Conservation (phyloP, 1,284 basidiomycete species). For the Termitomyces sp. region DNA sequence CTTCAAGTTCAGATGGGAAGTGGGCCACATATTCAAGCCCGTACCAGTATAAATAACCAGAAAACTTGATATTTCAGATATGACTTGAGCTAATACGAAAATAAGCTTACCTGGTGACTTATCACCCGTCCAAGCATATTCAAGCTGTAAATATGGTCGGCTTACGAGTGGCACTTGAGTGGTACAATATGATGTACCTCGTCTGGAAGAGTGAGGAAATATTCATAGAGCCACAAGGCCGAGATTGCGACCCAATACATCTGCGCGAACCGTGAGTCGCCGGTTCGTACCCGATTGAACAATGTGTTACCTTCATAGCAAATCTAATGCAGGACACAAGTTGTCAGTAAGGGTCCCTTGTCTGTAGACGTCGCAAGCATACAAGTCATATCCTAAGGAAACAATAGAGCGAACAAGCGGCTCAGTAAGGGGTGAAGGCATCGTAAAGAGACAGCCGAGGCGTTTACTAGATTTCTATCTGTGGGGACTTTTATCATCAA, state of each 20-base stretch:
- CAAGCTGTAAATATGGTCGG: not conserved
- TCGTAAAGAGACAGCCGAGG: not conserved
- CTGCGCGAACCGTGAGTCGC: not conserved
- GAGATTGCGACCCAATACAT: conserved; percentile 8
- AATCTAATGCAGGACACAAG: not conserved
- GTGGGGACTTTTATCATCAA: too few species aligned
- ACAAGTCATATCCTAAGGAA: conserved; percentile 3
- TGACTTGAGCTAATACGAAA: too few species aligned
- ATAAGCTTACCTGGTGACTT: not conserved
- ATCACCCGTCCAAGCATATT: conserved; percentile 5
- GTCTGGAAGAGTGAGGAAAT: conserved; percentile 6
- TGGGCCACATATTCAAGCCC: not conserved
- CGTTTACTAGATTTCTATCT: too few species aligned
- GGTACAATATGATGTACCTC: not conserved
- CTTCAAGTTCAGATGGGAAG: not conserved
- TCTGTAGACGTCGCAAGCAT: not conserved
- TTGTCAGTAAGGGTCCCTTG: not conserved
- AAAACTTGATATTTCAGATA: not conserved
- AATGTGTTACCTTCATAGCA: conserved; percentile 1
- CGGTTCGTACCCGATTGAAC: too few species aligned
- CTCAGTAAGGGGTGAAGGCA: not conserved
- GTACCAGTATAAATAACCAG: conserved; percentile 5
- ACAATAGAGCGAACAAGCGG: not conserved
- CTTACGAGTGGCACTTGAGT: too few species aligned
- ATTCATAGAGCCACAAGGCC: conserved; percentile 9